phyloP scores from a whole-genome alignment of 768 basidiomycete genomes.

The Termitomyces sp. region DNA sequence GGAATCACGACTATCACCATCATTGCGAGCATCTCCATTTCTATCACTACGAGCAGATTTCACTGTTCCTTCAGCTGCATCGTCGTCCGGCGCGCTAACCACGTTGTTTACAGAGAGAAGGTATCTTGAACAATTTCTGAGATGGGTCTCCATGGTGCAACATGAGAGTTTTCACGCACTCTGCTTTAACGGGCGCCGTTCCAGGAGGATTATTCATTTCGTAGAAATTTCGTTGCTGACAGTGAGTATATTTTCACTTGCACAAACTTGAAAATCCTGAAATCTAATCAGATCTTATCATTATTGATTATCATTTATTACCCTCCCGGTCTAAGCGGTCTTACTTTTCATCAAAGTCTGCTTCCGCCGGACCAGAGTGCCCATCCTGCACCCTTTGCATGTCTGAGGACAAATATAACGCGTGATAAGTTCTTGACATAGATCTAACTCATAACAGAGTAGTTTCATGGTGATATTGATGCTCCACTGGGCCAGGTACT shows the following conservation, averaged over 20 bases:
- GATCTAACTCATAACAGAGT: too few relatives aligned
- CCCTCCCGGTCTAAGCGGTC: too few relatives aligned
- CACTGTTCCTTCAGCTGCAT: constrained; percentile 60
- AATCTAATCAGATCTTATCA: constrained; percentile 8
- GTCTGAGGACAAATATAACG: too few relatives aligned
- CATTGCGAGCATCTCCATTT: constrained; percentile 17
- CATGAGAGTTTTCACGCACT: constrained; percentile 25
- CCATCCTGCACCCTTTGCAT: too few relatives aligned
- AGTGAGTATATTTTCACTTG: background rate
- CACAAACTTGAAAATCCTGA: too few relatives aligned
- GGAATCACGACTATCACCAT: constrained; percentile 18
- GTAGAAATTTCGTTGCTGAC: background rate
- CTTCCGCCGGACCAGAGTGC: too few relatives aligned
- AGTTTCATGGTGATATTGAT: too few relatives aligned
- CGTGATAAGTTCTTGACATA: too few relatives aligned
- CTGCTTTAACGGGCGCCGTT: constrained; percentile 38
- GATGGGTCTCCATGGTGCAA: background rate
- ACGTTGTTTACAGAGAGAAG: constrained; percentile 28
- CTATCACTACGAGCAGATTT: constrained; percentile 30
- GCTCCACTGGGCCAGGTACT: too few relatives aligned
- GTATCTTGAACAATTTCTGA: constrained; percentile 26
- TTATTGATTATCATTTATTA: too few relatives aligned
- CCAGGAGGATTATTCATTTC: constrained; percentile 25
- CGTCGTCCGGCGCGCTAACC: constrained; percentile 34
- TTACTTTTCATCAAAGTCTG: too few relatives aligned